Conservation (phyloP, 768 basidiomycete species). For the Basidioascus undulatus region DNA sequence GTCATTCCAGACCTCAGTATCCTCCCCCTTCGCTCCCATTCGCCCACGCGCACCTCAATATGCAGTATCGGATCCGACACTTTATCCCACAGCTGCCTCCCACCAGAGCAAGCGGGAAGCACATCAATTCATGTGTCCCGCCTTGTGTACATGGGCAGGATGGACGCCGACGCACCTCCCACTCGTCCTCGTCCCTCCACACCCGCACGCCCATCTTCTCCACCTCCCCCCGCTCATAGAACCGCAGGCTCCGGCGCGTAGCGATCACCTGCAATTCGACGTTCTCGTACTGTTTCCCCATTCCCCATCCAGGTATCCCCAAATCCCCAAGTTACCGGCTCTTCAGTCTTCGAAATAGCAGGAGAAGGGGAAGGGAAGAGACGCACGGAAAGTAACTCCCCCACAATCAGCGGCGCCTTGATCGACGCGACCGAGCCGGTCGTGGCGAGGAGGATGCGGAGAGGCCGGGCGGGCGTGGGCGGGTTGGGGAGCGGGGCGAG, state of each 20-base stretch:
- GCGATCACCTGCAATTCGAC: conserved; percentile 65
- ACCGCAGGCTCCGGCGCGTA: conserved; percentile 50
- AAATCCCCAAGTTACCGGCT: not conserved
- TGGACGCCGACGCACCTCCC: conserved; percentile 36
- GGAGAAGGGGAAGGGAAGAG: not conserved
- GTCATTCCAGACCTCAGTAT: too few relatives aligned
- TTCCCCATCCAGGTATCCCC: not conserved
- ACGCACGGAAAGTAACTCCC: conserved; percentile 42
- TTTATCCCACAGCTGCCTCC: conserved; percentile 36
- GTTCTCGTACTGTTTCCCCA: conserved; percentile 31
- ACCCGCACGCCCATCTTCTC: conserved; percentile 27
- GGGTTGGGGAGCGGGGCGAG: too few relatives aligned
- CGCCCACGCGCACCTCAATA: too few relatives aligned
- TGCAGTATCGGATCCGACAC: conserved; percentile 85
- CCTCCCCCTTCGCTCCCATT: too few relatives aligned
- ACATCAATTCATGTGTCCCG: not conserved
- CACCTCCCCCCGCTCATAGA: conserved; percentile 38
- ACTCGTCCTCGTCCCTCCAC: conserved; percentile 84
- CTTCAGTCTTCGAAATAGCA: too few relatives aligned
- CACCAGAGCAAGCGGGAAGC: not conserved
- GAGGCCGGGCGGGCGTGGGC: conserved; percentile 9
- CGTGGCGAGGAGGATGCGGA: conserved; percentile 53
- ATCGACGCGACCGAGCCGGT: conserved; percentile 92
- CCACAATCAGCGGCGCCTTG: conserved; percentile 72
- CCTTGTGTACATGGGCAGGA: not conserved